A percentile compares a stretch with the other conserved stretches of the same genome.
Evolutionary conservation across 2,329 filamentous ascomycete species (phyloP).

Genomic region (Pyrenochaeta sp.): DNA sequence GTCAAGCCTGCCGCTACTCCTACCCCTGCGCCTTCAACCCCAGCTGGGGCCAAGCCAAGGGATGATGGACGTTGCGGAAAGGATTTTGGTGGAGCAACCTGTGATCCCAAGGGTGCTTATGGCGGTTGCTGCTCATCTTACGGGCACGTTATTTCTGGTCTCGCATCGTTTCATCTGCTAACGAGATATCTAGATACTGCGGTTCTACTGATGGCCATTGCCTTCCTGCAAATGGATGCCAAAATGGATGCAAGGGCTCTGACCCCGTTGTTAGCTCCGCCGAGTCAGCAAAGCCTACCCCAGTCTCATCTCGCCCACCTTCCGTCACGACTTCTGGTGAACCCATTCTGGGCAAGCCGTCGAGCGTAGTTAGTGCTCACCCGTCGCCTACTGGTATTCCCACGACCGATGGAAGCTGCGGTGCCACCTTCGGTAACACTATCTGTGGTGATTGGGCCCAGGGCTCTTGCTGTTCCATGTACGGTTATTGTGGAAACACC

Average conservation of each 20-base stretch:
- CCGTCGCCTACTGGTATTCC: constrained; percentile 29
- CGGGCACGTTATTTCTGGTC: constrained; percentile 15
- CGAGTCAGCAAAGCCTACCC: constrained; percentile 9
- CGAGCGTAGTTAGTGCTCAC: constrained; percentile 18
- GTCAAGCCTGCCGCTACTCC: constrained; percentile 12
- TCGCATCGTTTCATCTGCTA: neutral
- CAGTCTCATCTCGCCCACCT: constrained; percentile 36
- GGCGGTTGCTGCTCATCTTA: constrained; percentile 51
- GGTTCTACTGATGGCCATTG: constrained; percentile 49
- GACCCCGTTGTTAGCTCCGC: constrained; percentile 10
- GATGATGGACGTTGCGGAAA: constrained; percentile 52
- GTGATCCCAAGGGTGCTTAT: constrained; percentile 49
- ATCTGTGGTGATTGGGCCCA: constrained; percentile 62
- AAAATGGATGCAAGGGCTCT: constrained; percentile 48
- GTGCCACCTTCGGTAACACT: constrained; percentile 56
- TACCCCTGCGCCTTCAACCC: too few species aligned
- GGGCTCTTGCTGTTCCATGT: constrained; percentile 64
- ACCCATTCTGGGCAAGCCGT: constrained; percentile 47
- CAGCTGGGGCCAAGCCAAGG: constrained; percentile 21
- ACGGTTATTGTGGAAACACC: constrained; percentile 62
- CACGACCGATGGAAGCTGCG: constrained; percentile 64
- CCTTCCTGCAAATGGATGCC: constrained; percentile 47
- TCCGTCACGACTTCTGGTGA: constrained; percentile 44
- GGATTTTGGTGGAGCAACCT: constrained; percentile 49
- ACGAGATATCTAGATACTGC: constrained; percentile 40